A percentile compares a stretch with the other conserved stretches of the same genome.
Evolutionary conservation across 371 early-diverging fungal genomes (phyloP).

Genomic region (Parasitella parasitica): DNA sequence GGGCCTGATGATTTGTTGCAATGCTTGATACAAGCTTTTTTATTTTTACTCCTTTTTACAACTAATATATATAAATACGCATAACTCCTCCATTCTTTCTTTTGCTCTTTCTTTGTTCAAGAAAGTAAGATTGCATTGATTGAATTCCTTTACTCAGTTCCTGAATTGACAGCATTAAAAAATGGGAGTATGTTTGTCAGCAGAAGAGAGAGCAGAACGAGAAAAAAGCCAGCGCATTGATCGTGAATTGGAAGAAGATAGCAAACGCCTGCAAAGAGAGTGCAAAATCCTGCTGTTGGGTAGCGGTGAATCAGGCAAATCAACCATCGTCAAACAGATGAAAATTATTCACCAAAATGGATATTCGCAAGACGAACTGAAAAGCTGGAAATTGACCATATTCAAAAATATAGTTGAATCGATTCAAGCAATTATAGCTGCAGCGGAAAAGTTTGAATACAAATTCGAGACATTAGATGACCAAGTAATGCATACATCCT

Average conservation of each 20-base stretch:
- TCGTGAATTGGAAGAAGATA: slow-evolving; percentile 59
- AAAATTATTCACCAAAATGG: slow-evolving; percentile 91
- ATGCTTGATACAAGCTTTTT: not conserved
- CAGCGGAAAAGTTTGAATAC: slow-evolving; percentile 40
- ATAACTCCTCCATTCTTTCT: slow-evolving; percentile 1
- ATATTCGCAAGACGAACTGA: slow-evolving; percentile 77
- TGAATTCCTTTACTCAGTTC: not conserved
- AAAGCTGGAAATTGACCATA: slow-evolving; percentile 71
- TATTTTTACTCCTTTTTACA: not conserved
- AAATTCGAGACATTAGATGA: slow-evolving; percentile 6
- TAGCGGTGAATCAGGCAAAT: slow-evolving; percentile 89
- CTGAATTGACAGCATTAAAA: not conserved
- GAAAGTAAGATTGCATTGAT: not conserved
- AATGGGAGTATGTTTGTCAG: slow-evolving; percentile 69
- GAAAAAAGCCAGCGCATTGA: slow-evolving; percentile 63
- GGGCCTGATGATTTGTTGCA: not conserved
- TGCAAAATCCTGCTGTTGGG: slow-evolving; percentile 75
- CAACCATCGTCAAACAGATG: slow-evolving; percentile 93
- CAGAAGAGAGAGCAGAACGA: slow-evolving; percentile 54
- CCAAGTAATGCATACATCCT: not conserved
- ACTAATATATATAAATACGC: not conserved
- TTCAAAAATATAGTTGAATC: slow-evolving; percentile 81
- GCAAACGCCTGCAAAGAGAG: slow-evolving; percentile 54
- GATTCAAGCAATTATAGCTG: slow-evolving; percentile 62
- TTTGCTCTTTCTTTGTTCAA: not conserved